A percentile compares a stretch with the other conserved stretches of the same genome.
Evolutionary conservation across 1,139 yeast genomes (phyloP).

Genomic region (Hyphopichia pseudoburtonii): DNA sequence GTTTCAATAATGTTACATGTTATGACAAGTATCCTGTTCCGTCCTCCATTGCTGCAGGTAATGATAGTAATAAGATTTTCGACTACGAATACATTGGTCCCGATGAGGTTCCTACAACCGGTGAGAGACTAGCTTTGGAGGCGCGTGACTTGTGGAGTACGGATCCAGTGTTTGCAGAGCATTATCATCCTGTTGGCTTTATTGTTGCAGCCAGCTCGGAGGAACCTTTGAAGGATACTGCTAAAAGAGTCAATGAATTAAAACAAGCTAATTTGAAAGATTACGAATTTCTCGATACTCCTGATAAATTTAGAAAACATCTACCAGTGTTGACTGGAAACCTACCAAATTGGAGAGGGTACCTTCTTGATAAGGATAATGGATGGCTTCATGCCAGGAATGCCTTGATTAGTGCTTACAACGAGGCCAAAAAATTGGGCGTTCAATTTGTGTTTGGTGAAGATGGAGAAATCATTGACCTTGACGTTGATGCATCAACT

Average conservation of each 20-base stretch:
- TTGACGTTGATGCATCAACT: conserved; percentile 8
- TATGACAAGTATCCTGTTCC: conserved; percentile 10
- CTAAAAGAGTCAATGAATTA: conserved; percentile 22
- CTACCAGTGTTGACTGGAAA: conserved; percentile 6
- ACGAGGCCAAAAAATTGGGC: conserved; percentile 21
- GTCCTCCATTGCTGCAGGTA: conserved; percentile 11
- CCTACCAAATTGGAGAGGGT: conserved; percentile 9
- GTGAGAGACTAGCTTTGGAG: conserved; percentile 12
- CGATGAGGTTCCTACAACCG: conserved; percentile 5
- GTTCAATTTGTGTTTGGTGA: conserved; percentile 29
- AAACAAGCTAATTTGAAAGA: conserved; percentile 1
- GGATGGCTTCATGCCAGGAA: conserved; percentile 30
- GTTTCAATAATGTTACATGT: conserved; percentile 8
- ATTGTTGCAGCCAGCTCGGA: conserved; percentile 8
- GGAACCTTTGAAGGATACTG: conserved; percentile 15
- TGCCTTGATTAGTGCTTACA: conserved; percentile 22
- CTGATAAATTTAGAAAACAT: conserved; percentile 6
- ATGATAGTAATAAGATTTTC: conserved; percentile 12
- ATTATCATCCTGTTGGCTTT: conserved; percentile 13
- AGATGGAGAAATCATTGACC: conserved; percentile 17
- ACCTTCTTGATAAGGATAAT: conserved; percentile 12
- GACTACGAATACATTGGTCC: conserved; percentile 8
- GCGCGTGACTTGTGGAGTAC: conserved; percentile 15
- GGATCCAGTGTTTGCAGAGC: conserved; percentile 19
- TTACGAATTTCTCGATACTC: conserved; percentile 11